Evolutionary conservation across 1,139 yeast species (phyloP).

Genomic region (Wickerhamomyces sp.): DNA sequence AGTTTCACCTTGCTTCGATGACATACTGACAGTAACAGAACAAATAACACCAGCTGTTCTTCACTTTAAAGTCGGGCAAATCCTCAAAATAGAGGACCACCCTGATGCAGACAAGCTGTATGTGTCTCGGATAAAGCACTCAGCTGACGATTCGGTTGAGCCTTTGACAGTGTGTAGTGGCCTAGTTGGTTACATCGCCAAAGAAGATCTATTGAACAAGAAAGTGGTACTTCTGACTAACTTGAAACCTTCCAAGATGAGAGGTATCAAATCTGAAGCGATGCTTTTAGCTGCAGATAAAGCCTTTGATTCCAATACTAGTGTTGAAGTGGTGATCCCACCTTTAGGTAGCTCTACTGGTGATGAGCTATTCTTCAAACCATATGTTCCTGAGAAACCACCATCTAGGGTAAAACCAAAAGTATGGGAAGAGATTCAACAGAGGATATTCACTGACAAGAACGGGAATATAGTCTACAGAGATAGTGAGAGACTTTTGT

Average conservation of each 20-base stretch:
- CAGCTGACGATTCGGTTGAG: conserved; percentile 7
- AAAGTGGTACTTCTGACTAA: conserved; percentile 53
- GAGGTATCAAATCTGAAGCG: conserved; percentile 54
- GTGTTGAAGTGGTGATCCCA: conserved; percentile 30
- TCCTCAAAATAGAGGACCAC: conserved; percentile 38
- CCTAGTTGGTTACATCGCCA: conserved; percentile 45
- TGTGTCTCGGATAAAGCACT: conserved; percentile 40
- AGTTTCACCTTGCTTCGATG: no score
- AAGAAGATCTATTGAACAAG: conserved; percentile 42
- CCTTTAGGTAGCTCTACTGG: conserved; percentile 28
- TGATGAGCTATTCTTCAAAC: conserved; percentile 23
- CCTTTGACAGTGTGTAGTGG: conserved; percentile 52
- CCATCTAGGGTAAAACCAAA: conserved; percentile 14
- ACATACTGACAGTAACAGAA: neutral
- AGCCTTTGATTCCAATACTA: conserved; percentile 8
- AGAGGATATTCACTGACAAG: conserved; percentile 12
- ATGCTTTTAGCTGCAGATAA: conserved; percentile 51
- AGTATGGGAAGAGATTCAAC: conserved; percentile 20
- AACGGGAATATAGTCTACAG: conserved; percentile 15
- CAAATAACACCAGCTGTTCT: conserved; percentile 19
- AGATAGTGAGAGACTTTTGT: conserved; percentile 4
- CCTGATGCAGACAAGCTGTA: conserved; percentile 50
- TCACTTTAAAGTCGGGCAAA: conserved; percentile 40
- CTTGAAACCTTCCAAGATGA: conserved; percentile 61
- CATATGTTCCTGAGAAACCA: conserved; percentile 4